Evolutionary conservation across 2,329 filamentous ascomycete genomes (phyloP).

Genomic region (Plenodomus tracheiphilus): DNA sequence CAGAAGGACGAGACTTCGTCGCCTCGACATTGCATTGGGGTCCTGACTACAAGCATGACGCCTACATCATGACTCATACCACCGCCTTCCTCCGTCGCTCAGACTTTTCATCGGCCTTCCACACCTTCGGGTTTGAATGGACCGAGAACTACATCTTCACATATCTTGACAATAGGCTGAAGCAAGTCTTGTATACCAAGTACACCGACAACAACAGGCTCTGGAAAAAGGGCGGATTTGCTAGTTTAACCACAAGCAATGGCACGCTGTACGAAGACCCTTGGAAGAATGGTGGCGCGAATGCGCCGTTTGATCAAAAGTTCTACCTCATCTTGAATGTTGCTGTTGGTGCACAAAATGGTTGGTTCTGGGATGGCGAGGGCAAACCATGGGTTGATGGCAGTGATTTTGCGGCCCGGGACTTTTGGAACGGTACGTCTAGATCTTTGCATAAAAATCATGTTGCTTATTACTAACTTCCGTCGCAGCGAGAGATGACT

Average conservation of each 20-base stretch:
- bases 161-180: conserved; percentile 75
- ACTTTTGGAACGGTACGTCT: conserved; percentile 30
- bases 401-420: conserved; percentile 22
- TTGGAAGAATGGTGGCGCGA: conserved; percentile 65
- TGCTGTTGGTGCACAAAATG: conserved; percentile 75
- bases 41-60: conserved; percentile 24
- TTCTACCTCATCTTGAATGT: conserved; percentile 79
- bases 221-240: conserved; percentile 70
- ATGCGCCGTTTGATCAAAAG: conserved; percentile 73
- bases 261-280: conserved; percentile 64
- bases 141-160: conserved; percentile 84
- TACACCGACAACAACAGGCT: conserved; percentile 60
- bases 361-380: conserved; percentile 70
- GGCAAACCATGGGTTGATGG: conserved; percentile 70
- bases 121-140: conserved; percentile 73
- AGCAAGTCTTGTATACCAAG: conserved; percentile 76
- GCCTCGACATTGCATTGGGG: conserved; percentile 82
- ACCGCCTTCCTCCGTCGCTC: conserved; percentile 60
- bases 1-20: conserved; percentile 74
- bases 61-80: conserved; percentile 26
- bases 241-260: conserved; percentile 61
- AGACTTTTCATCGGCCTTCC: conserved; percentile 68
- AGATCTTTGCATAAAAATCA: neutral
- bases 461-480: conserved; percentile 59
- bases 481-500: conserved; percentile 61